Evolutionary conservation across 768 basidiomycete genomes (phyloP).

Genomic region (Rhizopogon vulgaris): DNA sequence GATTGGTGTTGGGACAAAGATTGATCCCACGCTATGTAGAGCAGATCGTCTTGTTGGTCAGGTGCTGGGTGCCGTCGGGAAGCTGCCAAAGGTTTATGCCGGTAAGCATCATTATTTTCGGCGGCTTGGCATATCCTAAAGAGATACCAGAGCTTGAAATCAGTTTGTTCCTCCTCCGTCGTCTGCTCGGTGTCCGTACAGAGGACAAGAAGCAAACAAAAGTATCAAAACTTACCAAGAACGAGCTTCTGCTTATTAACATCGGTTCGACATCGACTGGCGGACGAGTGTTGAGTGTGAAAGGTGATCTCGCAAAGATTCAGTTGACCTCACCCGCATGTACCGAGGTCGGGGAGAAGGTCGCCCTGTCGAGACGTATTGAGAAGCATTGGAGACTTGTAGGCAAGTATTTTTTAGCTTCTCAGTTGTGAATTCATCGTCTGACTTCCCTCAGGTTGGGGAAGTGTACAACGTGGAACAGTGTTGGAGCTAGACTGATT

Average conservation of each 20-base stretch:
- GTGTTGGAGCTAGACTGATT: conserved; percentile 69
- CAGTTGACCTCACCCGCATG: conserved; percentile 92
- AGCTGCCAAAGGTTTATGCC: conserved; percentile 89
- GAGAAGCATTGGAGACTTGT: conserved; percentile 99
- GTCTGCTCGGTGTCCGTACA: conserved; percentile 95
- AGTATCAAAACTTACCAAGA: conserved; percentile 85
- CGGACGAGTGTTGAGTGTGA: conserved; percentile 89
- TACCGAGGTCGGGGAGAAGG: conserved; percentile 96
- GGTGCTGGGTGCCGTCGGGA: conserved; percentile 91
- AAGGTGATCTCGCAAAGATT: conserved; percentile 92
- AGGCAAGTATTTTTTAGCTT: conserved; percentile 44
- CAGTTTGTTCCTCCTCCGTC: conserved; percentile 88
- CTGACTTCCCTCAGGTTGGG: conserved; percentile 40
- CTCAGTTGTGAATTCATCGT: neutral
- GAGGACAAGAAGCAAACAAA: conserved; percentile 99
- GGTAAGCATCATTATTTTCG: conserved; percentile 35
- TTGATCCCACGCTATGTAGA: conserved; percentile 94
- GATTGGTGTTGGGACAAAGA: conserved; percentile 96
- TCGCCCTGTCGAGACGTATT: conserved; percentile 88
- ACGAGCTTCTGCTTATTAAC: conserved; percentile 92
- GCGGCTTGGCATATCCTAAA: neutral
- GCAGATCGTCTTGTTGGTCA: conserved; percentile 96
- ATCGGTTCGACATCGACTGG: conserved; percentile 97
- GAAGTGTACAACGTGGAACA: conserved; percentile 81
- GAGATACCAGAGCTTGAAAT: conserved; percentile 72